These are phyloP conservation scores for Fusarium annulatum DNA, from an alignment of 2,329 filamentous ascomycete species.

Conservation along the genomic window DNA sequence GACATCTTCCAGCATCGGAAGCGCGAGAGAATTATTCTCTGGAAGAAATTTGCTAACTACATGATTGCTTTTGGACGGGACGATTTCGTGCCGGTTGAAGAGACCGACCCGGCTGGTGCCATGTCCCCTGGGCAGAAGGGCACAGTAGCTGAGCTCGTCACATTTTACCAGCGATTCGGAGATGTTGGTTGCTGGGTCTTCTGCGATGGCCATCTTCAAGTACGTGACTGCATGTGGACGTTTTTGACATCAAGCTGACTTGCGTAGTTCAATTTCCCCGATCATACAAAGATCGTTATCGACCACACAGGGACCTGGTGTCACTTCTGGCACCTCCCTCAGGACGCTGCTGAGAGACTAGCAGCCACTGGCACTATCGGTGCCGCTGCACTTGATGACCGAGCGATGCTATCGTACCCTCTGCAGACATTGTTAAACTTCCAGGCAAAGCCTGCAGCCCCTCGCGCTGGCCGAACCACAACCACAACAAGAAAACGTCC, in stretches of 20 bases:
- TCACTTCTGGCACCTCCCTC: conserved; percentile 80
- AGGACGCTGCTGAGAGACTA: conserved; percentile 75
- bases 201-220: conserved; percentile 81
- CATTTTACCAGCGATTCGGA: conserved; percentile 84
- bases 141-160: conserved; percentile 69
- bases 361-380: conserved; percentile 73
- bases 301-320: conserved; percentile 79
- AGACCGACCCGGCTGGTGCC: conserved; percentile 55
- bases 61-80: conserved; percentile 81
- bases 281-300: conserved; percentile 86
- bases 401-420: conserved; percentile 77
- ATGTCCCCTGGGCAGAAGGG: conserved; percentile 52
- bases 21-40: conserved; percentile 72
- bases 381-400: conserved; percentile 75
- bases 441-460: conserved; percentile 57
- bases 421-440: conserved; percentile 80
- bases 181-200: conserved; percentile 87
- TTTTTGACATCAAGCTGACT: conserved; percentile 36
- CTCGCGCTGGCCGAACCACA: conserved; percentile 57
- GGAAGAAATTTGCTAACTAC: conserved; percentile 81
- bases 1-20: conserved; percentile 74
- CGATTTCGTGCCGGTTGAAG: conserved; percentile 65
- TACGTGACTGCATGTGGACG: conserved; percentile 47
- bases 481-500: conserved; percentile 65
- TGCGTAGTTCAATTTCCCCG: conserved; percentile 84